These are phyloP conservation scores for Phialocephala subalpina DNA, from an alignment of 2,329 filamentous ascomycete genomes.

Conservation along the genomic window DNA sequence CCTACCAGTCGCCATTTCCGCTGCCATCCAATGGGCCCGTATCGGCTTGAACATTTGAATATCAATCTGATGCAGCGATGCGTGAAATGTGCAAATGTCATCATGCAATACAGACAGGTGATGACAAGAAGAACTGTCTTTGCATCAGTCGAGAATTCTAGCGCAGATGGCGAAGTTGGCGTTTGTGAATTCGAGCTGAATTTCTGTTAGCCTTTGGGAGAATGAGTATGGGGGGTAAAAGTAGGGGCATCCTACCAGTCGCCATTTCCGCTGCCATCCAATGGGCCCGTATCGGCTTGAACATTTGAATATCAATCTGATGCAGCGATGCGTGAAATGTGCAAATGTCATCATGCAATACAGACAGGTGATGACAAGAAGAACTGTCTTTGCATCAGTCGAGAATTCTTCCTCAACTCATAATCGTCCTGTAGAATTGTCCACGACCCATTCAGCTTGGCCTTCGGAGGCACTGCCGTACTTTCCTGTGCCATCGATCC, in stretches of 20 bases:
- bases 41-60: conserved; percentile 15
- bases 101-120: conserved; percentile 19
- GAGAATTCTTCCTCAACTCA: conserved; percentile 6
- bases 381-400: neutral
- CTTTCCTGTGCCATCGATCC: neutral
- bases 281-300: conserved; percentile 16
- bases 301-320: conserved; percentile 17
- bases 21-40: conserved; percentile 18
- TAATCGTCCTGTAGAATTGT: conserved; percentile 4
- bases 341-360: conserved; percentile 23
- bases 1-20: conserved; percentile 12
- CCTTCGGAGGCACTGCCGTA: neutral
- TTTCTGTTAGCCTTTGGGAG: neutral
- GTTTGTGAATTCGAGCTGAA: conserved; percentile 24
- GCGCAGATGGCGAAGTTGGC: conserved; percentile 24
- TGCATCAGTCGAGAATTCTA: no score
- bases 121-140: conserved; percentile 21
- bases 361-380: conserved; percentile 17
- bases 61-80: conserved; percentile 15
- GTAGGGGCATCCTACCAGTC: neutral
- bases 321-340: conserved; percentile 20
- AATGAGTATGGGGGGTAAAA: neutral
- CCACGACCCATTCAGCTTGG: conserved; percentile 6
- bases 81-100: conserved; percentile 23
- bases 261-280: conserved; percentile 16